Base-by-base conservation (phyloP, 108 stramenopile species). In the Skeletonema tropicum region DNA sequence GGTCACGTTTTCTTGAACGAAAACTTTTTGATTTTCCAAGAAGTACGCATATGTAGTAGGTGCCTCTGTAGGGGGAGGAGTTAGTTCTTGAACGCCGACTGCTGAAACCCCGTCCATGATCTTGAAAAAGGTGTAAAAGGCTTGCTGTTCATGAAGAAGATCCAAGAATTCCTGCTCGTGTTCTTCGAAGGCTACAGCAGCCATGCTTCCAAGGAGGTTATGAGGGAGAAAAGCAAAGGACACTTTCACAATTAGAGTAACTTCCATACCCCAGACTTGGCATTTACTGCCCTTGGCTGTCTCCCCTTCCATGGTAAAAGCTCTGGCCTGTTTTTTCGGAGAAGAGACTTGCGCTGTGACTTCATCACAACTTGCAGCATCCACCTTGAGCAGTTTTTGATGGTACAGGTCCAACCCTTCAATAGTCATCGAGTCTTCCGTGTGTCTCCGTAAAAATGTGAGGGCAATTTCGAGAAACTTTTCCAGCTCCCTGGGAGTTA, bases 101-200 rank as follows among this genome's bases (percentile, higher is more conserved):
- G 55, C 55, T 29, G 62, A 49, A 29, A 74, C 49, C 17, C 64
- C 64, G 60, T 74, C 65, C 73, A 74, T 57, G 21, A 46, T 29
- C 62, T 74, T 74, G 39, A 74, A 74, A 45, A 62, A 74, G 2
- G 73, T 66, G 58, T 74, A 74, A 36, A 74, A 74, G 5, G 57
- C 57, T 41, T 30, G 21, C 48, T 74, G 65, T 30, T 74, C 73
- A 6, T 59, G 46, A 29, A 74, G 8, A 31, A 66, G 31, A 15
- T 31, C 23, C 21, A 74, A 33, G 57, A 74, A 63, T 32, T 74
- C 73, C 25, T 41, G 49, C 38, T 60, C 52, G 36, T 74, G 30
- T 30, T 74, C 73, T 57, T 74, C 39, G 30, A 74, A 66, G 3
- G 65, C 62, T 17, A 74, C 65, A 13, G 48, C 57, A 3, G 58